Evolutionary conservation across 345 rosid species (phyloP), one percentile per base, ranked within the genome.

Genomic region (Gossypium rotundifolium): DNA sequence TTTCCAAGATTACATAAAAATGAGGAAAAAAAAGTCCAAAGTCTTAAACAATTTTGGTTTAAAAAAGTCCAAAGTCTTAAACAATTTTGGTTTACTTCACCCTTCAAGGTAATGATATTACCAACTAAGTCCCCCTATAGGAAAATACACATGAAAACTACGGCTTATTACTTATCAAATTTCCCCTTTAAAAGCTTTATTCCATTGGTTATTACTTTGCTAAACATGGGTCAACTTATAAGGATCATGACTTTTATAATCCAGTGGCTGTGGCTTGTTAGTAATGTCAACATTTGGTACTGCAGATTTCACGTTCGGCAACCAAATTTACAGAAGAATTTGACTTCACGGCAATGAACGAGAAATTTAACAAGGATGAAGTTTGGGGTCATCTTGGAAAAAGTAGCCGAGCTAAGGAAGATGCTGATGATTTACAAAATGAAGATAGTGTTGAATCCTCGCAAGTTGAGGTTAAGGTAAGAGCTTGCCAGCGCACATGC

Each of bases 351-450:
- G 87, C 87, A 11, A 86, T 86, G 87, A 86, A 86, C 75, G 89
- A 86, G 77, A 86, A 86, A 74, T 86, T 86, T 75, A 86, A 86
- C 64, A 86, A 86, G 83, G 87, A 86, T 76, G 87, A 86, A 74
- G 87, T 86, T 45, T 86, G 89, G 89, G 89, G 87, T 65, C 84
- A 86, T 77, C 87, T 86, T 12, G 89, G 89, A 22, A 86, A 77
- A 77, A 77, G 76, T 75, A 82, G 74, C 69, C 74, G 40, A 57
- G 76, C 70, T 77, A 38, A 78, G 14, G 72, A 67, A 70, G 83
- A 75, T 63, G 81, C 23, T 17, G 85, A 81, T 48, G 79, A 78
- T 78, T 72, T 38, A 44, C 81, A 75, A 74, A 76, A 84, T 54
- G 82, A 79, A 66, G 85, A 80, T 49, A 79, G 74, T 45, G 63